phyloP scores from a whole-genome alignment of 108 stramenopile species.

The Seminavis robusta region DNA sequence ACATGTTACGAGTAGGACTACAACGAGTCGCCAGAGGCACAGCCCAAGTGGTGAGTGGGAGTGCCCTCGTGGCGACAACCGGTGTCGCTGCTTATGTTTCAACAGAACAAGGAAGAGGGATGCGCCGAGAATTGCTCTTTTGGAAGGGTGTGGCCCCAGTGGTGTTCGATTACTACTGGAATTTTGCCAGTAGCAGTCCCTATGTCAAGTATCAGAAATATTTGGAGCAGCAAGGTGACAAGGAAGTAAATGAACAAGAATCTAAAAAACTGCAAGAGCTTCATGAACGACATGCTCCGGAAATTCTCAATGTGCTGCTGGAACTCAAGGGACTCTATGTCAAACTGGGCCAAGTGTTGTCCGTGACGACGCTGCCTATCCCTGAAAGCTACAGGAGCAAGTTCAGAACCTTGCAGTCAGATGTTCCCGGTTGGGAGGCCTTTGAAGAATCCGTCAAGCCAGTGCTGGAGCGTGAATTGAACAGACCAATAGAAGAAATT shows the following conservation, averaged over 20 bases:
- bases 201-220: constrained; percentile 42
- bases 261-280: constrained; percentile 22
- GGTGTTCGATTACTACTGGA: constrained; percentile 65
- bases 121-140: constrained; percentile 54
- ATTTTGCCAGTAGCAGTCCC: constrained; percentile 40
- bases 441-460: constrained; percentile 65
- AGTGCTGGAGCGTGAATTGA: constrained; percentile 57
- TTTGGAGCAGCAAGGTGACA: constrained; percentile 2
- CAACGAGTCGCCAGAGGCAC: constrained; percentile 12
- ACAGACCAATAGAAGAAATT: constrained; percentile 56
- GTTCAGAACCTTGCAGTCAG: constrained; percentile 75
- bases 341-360: constrained; percentile 90
- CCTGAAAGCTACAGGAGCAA: constrained; percentile 56
- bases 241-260: background rate
- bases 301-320: constrained; percentile 61
- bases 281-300: constrained; percentile 62
- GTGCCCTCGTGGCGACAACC: constrained; percentile 7
- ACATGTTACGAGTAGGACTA: background rate
- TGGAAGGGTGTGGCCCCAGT: constrained; percentile 59
- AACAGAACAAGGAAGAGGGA: constrained; percentile 47
- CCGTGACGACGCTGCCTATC: constrained; percentile 69
- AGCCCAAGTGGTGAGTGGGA: constrained; percentile 10
- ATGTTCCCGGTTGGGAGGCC: constrained; percentile 68
- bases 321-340: constrained; percentile 88
- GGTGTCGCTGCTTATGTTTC: constrained; percentile 25